Conservation (phyloP, 2,329 filamentous ascomycete species). For the Talaromyces sp. region DNA sequence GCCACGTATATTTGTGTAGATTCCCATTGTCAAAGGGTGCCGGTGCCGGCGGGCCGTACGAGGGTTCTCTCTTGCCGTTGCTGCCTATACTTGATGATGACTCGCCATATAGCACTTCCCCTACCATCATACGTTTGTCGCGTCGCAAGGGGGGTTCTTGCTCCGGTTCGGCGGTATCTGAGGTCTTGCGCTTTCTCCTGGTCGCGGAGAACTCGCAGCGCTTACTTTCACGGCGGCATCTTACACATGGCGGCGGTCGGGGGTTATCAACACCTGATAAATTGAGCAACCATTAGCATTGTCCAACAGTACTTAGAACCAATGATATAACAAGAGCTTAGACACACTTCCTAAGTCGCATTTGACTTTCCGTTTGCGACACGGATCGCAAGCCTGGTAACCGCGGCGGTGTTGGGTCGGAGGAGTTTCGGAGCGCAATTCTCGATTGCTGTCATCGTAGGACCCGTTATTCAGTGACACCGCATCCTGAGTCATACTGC, state of each 20-base stretch:
- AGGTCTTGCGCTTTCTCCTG: slow-evolving; percentile 80
- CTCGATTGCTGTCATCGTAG: slow-evolving; percentile 22
- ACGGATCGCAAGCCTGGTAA: slow-evolving; percentile 50
- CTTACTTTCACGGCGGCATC: slow-evolving; percentile 91
- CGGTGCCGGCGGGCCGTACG: slow-evolving; percentile 28
- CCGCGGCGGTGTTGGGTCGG: slow-evolving; percentile 44
- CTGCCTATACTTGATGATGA: slow-evolving; percentile 24
- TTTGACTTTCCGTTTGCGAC: slow-evolving; percentile 50
- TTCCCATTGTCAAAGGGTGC: slow-evolving; percentile 26
- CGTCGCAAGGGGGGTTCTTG: slow-evolving; percentile 41
- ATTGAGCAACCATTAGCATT: slow-evolving; percentile 2
- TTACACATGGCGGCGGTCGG: slow-evolving; percentile 86
- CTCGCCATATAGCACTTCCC: slow-evolving; percentile 39
- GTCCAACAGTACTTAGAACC: neutral
- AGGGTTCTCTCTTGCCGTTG: slow-evolving; percentile 21
- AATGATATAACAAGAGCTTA: neutral
- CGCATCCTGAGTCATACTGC: slow-evolving; percentile 14
- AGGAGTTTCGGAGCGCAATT: slow-evolving; percentile 32
- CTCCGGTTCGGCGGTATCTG: slow-evolving; percentile 45
- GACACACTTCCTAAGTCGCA: slow-evolving; percentile 47
- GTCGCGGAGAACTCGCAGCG: slow-evolving; percentile 97
- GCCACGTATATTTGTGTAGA: slow-evolving; percentile 30
- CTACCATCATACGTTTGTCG: slow-evolving; percentile 53
- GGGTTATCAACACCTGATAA: slow-evolving; percentile 74
- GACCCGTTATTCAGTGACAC: slow-evolving; percentile 20